These are phyloP conservation scores for Raphanus sativus DNA, from an alignment of 345 rosid genomes.

Conservation along the genomic window DNA sequence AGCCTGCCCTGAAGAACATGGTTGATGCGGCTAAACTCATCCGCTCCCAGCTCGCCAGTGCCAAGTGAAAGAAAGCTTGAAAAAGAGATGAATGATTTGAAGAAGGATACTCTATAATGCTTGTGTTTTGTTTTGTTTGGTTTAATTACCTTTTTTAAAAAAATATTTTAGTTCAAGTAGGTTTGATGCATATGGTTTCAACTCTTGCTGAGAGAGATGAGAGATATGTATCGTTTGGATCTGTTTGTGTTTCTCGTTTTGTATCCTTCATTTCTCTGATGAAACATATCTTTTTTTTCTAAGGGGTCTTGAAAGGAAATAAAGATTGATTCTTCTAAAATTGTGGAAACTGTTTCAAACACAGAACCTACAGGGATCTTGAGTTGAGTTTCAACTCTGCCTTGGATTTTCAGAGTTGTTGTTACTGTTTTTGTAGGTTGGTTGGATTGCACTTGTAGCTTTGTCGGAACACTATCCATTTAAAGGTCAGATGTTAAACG, in stretches of 20 bases:
- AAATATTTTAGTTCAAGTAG: constrained; percentile 29
- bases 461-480: not conserved
- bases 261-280: constrained; percentile 8
- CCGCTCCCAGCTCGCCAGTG: constrained; percentile 88
- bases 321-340: constrained; percentile 25
- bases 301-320: constrained; percentile 19
- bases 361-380: not conserved
- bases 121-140: constrained; percentile 36
- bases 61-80: constrained; percentile 58
- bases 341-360: not conserved
- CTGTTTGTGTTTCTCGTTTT: constrained; percentile 13
- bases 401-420: not conserved
- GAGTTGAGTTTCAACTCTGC: not conserved
- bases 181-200: constrained; percentile 30
- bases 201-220: constrained; percentile 10
- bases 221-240: constrained; percentile 13
- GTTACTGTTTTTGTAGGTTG: not conserved
- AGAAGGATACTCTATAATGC: constrained; percentile 11
- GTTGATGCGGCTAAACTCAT: constrained; percentile 90
- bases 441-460: not conserved
- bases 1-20: constrained; percentile 88
- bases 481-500: not conserved
- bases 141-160: constrained; percentile 13
- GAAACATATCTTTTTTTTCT: constrained; percentile 29
- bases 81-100: constrained; percentile 6